These are phyloP conservation scores for Syzygium grande DNA, from an alignment of 345 rosid species.

Conservation along the genomic window DNA sequence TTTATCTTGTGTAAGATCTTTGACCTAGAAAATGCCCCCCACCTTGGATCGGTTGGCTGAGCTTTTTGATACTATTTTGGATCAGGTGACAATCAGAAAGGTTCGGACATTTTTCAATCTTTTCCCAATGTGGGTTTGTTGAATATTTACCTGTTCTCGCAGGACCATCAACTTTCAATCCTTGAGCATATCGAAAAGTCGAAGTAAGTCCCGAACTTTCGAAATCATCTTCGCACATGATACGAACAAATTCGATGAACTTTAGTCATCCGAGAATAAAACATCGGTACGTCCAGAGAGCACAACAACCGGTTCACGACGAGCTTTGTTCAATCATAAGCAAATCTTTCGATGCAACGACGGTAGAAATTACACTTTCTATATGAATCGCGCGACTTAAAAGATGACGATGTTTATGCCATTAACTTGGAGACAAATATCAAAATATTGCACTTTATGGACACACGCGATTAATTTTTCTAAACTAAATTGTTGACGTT, in stretches of 20 bases:
- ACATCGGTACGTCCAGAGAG: neutral
- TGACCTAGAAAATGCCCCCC: neutral
- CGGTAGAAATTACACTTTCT: neutral
- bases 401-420: too few species aligned
- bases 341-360: accelerated
- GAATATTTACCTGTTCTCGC: neutral
- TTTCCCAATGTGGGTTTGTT: neutral
- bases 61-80: neutral
- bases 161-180: neutral
- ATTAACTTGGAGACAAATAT: neutral
- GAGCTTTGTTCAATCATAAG: neutral
- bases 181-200: neutral
- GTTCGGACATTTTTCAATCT: neutral
- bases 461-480: neutral
- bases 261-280: too few species aligned
- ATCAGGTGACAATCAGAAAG: neutral
- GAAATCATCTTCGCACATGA: neutral
- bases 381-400: too few species aligned
- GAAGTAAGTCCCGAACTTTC: neutral
- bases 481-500: neutral
- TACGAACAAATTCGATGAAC: neutral
- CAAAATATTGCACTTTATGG: neutral
- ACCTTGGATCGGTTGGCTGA: neutral
- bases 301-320: accelerated
- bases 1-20: neutral